Evolutionary conservation across 176 grass and related monocot species (phyloP), one percentile per base, ranked within the genome.

Genomic region (Elaeis guineensis): DNA sequence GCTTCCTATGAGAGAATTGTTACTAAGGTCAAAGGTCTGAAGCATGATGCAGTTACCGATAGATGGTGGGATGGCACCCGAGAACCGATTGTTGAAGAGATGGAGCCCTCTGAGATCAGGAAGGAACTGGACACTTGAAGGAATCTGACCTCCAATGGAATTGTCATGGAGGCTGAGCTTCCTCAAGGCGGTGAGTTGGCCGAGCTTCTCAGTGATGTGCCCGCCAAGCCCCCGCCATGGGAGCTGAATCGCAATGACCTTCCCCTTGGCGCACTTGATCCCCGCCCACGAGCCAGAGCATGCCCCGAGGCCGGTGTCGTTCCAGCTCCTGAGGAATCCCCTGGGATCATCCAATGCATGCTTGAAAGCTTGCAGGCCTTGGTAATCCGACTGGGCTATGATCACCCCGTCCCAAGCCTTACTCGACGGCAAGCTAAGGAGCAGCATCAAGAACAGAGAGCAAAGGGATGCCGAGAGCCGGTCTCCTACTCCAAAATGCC

Each of bases 51-150:
- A 91, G 18, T 14, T 25, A 24, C 71, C 83, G 5, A 91, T 67
- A 50, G 75, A 82, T 0, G 83, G 35, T 0, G 82, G 87, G 3
- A 91, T 52, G 15, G 56, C 49, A 72, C 82, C 87, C 19, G 87
- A 79, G 72, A 91, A 83, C 21, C 69, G 82, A 25, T 90, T 90
- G 72, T 83, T 86, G 82, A 90, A 90, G 72, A 90, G 79, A 65
- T 86, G 86, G 56, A 86, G 55, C 19, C 87, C 87, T 59, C 79
- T 65, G 79, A 86, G 74, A 1, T 78, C 55, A 7, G 67, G 32
- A 4, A 89, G 75, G 71, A 77, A 79, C 11, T 73, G 69, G 17
- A 89, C 35, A 0, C 69, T 19, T 0, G 73, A 11, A 4, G 85
- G 85, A 63, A 89, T 78, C 15, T 63, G 44, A 3, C 85, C 85